These are phyloP conservation scores for Mycocentrospora acerina DNA, from an alignment of 2,329 filamentous ascomycete species.

Conservation along the genomic window DNA sequence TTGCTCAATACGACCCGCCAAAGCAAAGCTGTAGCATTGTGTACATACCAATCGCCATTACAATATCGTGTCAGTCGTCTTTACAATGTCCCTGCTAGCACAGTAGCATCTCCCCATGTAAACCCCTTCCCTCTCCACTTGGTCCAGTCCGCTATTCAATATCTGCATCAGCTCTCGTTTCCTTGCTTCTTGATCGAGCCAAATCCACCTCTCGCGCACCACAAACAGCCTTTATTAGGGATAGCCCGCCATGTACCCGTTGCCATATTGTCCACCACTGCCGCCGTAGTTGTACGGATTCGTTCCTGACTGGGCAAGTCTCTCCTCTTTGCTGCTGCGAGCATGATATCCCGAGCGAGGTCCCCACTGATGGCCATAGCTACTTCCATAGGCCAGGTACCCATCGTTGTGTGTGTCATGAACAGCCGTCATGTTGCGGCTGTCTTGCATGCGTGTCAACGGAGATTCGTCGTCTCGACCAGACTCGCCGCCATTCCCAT, in stretches of 20 bases:
- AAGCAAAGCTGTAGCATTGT: too few relatives aligned
- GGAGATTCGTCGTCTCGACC: conserved; percentile 11
- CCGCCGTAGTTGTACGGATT: conserved; percentile 24
- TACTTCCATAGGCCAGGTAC: conserved; percentile 14
- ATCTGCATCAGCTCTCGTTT: conserved; percentile 13
- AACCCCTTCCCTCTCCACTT: too few relatives aligned
- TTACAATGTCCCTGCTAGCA: too few relatives aligned
- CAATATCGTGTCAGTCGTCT: too few relatives aligned
- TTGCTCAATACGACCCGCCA: too few relatives aligned
- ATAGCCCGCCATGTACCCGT: conserved; percentile 20
- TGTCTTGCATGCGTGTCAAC: conserved; percentile 14
- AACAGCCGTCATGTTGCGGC: conserved; percentile 6
- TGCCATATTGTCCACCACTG: conserved; percentile 15
- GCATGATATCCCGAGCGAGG: conserved; percentile 11
- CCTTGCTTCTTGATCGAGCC: conserved; percentile 14
- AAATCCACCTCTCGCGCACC: conserved; percentile 20
- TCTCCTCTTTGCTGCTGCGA: conserved; percentile 26
- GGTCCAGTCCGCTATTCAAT: too few relatives aligned
- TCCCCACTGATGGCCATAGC: conserved; percentile 19
- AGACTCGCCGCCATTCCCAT: conserved; percentile 14
- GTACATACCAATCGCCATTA: too few relatives aligned
- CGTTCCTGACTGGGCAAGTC: conserved; percentile 15
- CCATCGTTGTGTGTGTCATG: conserved; percentile 18
- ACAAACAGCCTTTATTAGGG: conserved; percentile 15
- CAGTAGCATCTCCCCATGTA: too few relatives aligned